Base-by-base conservation (phyloP, 2,329 filamentous ascomycete species). In the Xylaria sp. region DNA sequence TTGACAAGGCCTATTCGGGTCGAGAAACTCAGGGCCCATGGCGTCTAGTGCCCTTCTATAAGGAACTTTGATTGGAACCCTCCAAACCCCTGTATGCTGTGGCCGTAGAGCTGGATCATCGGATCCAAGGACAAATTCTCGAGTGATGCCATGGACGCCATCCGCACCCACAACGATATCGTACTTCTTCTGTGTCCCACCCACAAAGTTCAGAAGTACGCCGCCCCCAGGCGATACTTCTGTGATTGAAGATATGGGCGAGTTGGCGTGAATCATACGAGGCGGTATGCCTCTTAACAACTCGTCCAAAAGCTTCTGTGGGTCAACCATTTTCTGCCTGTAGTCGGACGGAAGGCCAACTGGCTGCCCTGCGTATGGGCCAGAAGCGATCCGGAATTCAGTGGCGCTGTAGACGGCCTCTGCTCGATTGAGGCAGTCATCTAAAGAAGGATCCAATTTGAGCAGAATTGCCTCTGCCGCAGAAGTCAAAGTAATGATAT, bases 141-240 rank as follows among this genome's bases (percentile, higher is more conserved):
- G 73, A 1, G 73, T 72, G 32, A 73, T 71, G 1, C 75, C 73
- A 25, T 75, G 70, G 1, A 72, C 62, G 2, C 76, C 75, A 28
- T 78, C 77, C 2, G 77, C 72, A 3, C 78, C 76, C 6, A 79
- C 65, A 2, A 79, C 72, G 3, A 78, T 58, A 37, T 79, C 77
- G 61, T 78, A 79, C 52, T 70, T 71, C 68, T 74, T 75, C 55
- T 75, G 74, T 25, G 74, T 63, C 2, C 78, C 77, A 48, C 78
- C 76, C 2, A 68, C 74, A 20, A 79, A 78, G 1, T 55, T 55
- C 4, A 79, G 25, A 12, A 74, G 23, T 25, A 76, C 44, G 2
- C 74, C 75, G 8, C 72, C 60, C 0, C 64, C 72, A 1, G 63
- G 58, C 0, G 71, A 25, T 10, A 69, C 37, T 23, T 76, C 74